These are phyloP conservation scores for Microstroma glucosiphilum DNA, from an alignment of 1,284 basidiomycete genomes.

Conservation along the genomic window DNA sequence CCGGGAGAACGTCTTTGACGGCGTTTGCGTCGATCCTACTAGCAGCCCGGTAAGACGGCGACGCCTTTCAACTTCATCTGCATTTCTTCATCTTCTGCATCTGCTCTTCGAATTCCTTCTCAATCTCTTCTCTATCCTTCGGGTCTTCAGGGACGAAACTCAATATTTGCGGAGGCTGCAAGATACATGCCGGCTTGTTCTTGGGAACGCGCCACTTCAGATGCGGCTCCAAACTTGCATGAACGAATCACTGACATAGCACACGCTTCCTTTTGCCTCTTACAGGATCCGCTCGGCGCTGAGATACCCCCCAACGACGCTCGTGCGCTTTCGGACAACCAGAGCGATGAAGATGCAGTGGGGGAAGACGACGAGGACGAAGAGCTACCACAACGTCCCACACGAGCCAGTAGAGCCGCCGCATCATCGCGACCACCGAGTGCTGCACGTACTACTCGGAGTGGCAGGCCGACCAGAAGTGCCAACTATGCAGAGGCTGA, in stretches of 20 bases:
- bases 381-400: background rate
- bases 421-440: too few species aligned
- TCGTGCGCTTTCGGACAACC: background rate
- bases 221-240: too few species aligned
- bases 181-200: too few species aligned
- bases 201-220: too few species aligned
- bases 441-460: slow-evolving; percentile 5
- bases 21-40: too few species aligned
- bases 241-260: background rate
- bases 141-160: too few species aligned
- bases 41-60: too few species aligned
- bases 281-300: background rate
- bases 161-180: too few species aligned
- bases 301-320: background rate
- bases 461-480: slow-evolving; percentile 8
- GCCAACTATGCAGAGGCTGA: slow-evolving; percentile 16
- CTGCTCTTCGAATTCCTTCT: background rate
- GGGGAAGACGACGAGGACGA: slow-evolving; percentile 11
- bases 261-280: background rate
- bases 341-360: slow-evolving; percentile 2
- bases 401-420: too few species aligned
- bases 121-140: background rate
- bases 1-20: too few species aligned
- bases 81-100: background rate
- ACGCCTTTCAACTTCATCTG: background rate